These are phyloP conservation scores for Acanthamoeba culbertsoni DNA, from an alignment of 208 protist species.

Conservation along the genomic window DNA sequence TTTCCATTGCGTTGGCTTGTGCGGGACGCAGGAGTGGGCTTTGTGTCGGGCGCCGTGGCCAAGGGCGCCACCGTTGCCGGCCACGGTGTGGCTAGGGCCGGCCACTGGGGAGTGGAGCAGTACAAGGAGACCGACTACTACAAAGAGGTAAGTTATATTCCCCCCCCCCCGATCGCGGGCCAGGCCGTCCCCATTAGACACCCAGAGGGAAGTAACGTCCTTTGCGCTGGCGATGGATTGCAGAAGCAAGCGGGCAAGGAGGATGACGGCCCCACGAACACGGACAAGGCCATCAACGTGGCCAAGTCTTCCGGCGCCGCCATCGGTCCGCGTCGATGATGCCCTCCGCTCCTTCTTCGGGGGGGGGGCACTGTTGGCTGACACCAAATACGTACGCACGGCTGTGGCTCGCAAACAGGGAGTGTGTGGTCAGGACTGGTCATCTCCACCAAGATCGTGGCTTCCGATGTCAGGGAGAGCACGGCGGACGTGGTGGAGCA, in stretches of 20 bases:
- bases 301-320: neutral
- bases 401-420: neutral
- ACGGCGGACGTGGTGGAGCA: constrained; percentile 7
- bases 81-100: neutral
- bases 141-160: neutral
- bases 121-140: constrained; percentile 39
- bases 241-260: constrained; percentile 6
- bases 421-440: neutral
- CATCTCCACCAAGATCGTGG: constrained; percentile 27
- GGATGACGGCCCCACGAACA: neutral
- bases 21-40: neutral
- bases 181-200: neutral
- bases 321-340: neutral
- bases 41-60: neutral
- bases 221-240: too few species aligned
- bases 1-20: neutral
- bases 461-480: neutral
- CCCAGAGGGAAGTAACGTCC: too few species aligned
- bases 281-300: constrained; percentile 7
- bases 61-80: neutral
- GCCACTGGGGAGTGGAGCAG: neutral
- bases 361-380: too few species aligned
- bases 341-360: neutral
- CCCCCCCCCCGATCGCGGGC: neutral
- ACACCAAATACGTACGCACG: neutral